Base-by-base conservation (phyloP, 345 rosid species). In the Populus davidiana region DNA sequence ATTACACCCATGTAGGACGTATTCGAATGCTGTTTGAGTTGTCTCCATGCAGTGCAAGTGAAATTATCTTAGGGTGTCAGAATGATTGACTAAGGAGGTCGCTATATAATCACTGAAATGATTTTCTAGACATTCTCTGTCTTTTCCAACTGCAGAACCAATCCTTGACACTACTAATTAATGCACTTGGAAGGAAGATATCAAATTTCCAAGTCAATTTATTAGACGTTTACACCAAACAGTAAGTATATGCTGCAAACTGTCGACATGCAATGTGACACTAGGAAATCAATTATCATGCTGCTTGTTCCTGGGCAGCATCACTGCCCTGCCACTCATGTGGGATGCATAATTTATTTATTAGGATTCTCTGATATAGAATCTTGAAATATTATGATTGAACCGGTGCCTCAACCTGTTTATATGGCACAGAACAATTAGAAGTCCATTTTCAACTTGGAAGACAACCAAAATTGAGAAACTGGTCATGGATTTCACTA, bases 391-490 rank as follows among this genome's bases (percentile, higher is more conserved):
- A 8, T 39, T 12, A 38, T 39, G 61, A 39, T 64, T n/a, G 47
- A 20, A 18, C 25, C 5, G 10, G 12, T 59, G 16, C 29, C 64
- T 59, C 29, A 59, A 59, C 1, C 64, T 23, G 5, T 8, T 59
- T 23, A 23, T 23, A 59, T n/a, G 63, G 29, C 12, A 59, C 64
- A 13, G 68, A 27, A 65, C 18, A 65, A 65, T 31, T 16, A 5
- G n/a, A 65, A 29, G 64, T n/a, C 39, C 39, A 65, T 2, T 14
- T 16, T 65, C 39, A 35, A 16, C 23, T 65, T 65, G 12, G 38
- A 65, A 59, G 29, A 59, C 70, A 67, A 31, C 41, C 47, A 36
- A 78, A 38, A 43, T 59, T 43, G 16, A 47, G 79, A 61, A 70
- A 72, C n/a, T 36, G 20, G 62, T 63, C 33, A 25, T 49, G 69